phyloP scores from a whole-genome alignment of 2,329 filamentous ascomycete genomes.

The Nannizziopsis arthrosporioides region DNA sequence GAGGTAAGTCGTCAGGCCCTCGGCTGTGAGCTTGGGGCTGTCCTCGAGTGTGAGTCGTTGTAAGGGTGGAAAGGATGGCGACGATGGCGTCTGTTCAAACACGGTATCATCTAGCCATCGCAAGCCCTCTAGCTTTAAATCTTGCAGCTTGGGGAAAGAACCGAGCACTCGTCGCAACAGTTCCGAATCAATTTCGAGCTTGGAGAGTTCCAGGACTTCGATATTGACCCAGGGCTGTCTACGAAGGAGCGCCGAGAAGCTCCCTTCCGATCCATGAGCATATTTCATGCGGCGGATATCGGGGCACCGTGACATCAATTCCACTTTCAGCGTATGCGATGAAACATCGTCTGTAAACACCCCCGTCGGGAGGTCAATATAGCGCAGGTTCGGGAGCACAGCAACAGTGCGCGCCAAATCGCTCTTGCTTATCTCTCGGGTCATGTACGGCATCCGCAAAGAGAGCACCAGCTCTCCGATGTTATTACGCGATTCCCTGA shows the following conservation, averaged over 20 bases:
- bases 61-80: slow-evolving; percentile 63
- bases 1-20: slow-evolving; percentile 60
- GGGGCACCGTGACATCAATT: slow-evolving; percentile 71
- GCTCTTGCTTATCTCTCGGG: slow-evolving; percentile 71
- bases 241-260: slow-evolving; percentile 58
- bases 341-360: slow-evolving; percentile 69
- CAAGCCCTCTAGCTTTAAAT: slow-evolving; percentile 62
- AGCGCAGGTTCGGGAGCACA: slow-evolving; percentile 71
- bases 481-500: slow-evolving; percentile 58
- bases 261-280: slow-evolving; percentile 62
- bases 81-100: slow-evolving; percentile 53
- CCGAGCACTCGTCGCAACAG: slow-evolving; percentile 58
- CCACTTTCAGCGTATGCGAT: slow-evolving; percentile 65
- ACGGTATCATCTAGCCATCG: slow-evolving; percentile 63
- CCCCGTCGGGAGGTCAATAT: slow-evolving; percentile 81
- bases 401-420: slow-evolving; percentile 78
- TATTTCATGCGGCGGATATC: slow-evolving; percentile 86
- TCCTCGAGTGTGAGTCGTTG: slow-evolving; percentile 62
- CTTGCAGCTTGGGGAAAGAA: slow-evolving; percentile 54
- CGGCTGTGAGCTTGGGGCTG: slow-evolving; percentile 57
- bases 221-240: slow-evolving; percentile 35
- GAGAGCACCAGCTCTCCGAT: slow-evolving; percentile 61
- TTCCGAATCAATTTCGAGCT: slow-evolving; percentile 28
- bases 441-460: slow-evolving; percentile 89
- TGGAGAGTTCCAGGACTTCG: slow-evolving; percentile 32